A percentile compares a stretch with the other conserved stretches of the same genome.
Evolutionary conservation across 106 monocot species (phyloP).

Genomic region (Agapanthus africanus): DNA sequence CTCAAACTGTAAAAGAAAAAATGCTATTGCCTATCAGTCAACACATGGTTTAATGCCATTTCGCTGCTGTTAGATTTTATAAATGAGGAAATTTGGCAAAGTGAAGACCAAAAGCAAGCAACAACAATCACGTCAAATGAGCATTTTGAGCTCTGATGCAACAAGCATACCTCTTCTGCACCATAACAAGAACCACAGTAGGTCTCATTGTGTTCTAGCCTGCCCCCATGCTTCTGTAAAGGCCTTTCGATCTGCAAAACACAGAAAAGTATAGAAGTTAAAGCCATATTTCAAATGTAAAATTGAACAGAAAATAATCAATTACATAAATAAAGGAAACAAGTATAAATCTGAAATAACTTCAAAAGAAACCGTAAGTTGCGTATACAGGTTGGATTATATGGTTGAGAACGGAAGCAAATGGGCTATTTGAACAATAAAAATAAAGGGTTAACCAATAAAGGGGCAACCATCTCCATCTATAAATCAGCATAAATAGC

Average conservation of each 20-base stretch:
- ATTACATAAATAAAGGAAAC: too few species aligned
- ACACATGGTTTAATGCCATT: background rate
- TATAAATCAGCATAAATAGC: too few species aligned
- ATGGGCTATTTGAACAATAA: too few species aligned
- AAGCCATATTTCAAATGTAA: too few species aligned
- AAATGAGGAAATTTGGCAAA: background rate
- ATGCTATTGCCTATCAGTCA: background rate
- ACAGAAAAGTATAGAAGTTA: too few species aligned
- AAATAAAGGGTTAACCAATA: too few species aligned
- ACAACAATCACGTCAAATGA: background rate
- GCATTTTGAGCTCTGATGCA: background rate
- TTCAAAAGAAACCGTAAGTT: background rate
- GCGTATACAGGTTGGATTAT: too few species aligned
- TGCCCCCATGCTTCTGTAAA: constrained; percentile 49
- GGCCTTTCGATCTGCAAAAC: constrained; percentile 37
- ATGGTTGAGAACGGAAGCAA: too few species aligned
- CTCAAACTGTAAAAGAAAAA: constrained; percentile 38
- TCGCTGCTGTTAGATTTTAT: background rate
- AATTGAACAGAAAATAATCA: too few species aligned
- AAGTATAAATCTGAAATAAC: background rate
- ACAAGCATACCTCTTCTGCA: constrained; percentile 32
- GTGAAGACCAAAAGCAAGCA: background rate
- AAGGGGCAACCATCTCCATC: too few species aligned
- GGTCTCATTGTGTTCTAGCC: constrained; percentile 52
- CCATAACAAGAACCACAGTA: constrained; percentile 60